These are phyloP conservation scores for Bromus sterilis DNA, from an alignment of 176 grass and related monocot species.

Conservation along the genomic window DNA sequence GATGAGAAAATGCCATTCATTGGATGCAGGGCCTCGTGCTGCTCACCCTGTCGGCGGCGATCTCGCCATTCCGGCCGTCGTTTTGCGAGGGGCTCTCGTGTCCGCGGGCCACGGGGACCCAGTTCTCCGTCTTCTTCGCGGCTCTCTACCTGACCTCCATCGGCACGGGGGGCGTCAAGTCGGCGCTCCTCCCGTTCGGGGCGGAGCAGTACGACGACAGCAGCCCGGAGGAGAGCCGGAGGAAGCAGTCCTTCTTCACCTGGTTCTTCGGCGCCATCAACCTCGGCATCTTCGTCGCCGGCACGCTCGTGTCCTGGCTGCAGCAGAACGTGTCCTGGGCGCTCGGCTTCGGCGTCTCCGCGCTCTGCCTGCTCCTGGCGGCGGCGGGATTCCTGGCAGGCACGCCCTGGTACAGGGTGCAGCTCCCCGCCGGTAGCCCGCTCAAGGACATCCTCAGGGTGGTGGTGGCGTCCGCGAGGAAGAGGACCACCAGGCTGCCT, in stretches of 20 bases:
- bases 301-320: conserved; percentile 63
- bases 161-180: conserved; percentile 68
- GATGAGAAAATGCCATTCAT: not conserved
- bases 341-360: conserved; percentile 59
- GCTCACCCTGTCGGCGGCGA: conserved; percentile 37
- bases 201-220: conserved; percentile 73
- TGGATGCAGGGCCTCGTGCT: conserved; percentile 52
- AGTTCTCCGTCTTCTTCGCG: conserved; percentile 55
- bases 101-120: conserved; percentile 30
- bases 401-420: conserved; percentile 41
- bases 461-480: conserved; percentile 31
- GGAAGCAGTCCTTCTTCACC: conserved; percentile 78
- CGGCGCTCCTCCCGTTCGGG: conserved; percentile 70
- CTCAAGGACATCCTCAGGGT: conserved; percentile 54
- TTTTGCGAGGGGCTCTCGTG: conserved; percentile 37
- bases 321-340: conserved; percentile 62
- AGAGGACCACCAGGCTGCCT: conserved; percentile 10
- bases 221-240: conserved; percentile 12
- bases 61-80: conserved; percentile 49
- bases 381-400: conserved; percentile 42
- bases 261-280: conserved; percentile 70
- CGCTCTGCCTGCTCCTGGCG: conserved; percentile 42
- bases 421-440: conserved; percentile 45
- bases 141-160: conserved; percentile 67
- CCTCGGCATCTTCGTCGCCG: conserved; percentile 58